Percentiles rank a stretch among this genome's conserved stretches.
Evolutionary conservation across 495 filamentous ascomycete species (phyloP).

Genomic region (Corynascus novoguineensis): DNA sequence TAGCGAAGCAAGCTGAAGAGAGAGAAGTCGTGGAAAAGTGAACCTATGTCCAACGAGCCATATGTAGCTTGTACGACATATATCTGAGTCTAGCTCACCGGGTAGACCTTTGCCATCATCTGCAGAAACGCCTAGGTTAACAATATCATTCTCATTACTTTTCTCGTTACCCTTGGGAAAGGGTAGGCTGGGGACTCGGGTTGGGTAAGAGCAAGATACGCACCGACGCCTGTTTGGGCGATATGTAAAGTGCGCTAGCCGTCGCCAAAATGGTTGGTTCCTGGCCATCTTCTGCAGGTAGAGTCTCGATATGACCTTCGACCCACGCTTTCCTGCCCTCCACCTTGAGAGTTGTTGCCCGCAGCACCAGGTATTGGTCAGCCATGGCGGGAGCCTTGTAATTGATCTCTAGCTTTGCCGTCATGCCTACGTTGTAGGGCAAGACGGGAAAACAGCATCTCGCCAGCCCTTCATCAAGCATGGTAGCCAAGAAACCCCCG

Average conservation of each 20-base stretch:
- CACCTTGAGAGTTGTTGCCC: conserved; percentile 75
- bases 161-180: too few species aligned
- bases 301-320: conserved; percentile 79
- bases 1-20: too few species aligned
- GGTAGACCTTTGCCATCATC: conserved; percentile 33
- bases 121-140: background rate
- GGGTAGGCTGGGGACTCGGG: background rate
- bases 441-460: conserved; percentile 86
- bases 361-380: conserved; percentile 69
- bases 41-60: background rate
- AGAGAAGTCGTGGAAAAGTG: background rate
- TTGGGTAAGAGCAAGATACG: conserved; percentile 24
- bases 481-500: conserved; percentile 83
- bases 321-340: conserved; percentile 98
- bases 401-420: conserved; percentile 84
- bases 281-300: conserved; percentile 46
- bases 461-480: conserved; percentile 87
- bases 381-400: conserved; percentile 77
- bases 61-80: background rate
- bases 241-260: conserved; percentile 75
- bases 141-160: too few species aligned
- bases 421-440: conserved; percentile 84
- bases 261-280: conserved; percentile 30
- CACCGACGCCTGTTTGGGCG: conserved; percentile 77
- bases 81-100: conserved; percentile 26